Evolutionary conservation across 352 stramenopile species (phyloP), one percentile per base, ranked within the genome.

Genomic region (Nothophytophthora sp.): DNA sequence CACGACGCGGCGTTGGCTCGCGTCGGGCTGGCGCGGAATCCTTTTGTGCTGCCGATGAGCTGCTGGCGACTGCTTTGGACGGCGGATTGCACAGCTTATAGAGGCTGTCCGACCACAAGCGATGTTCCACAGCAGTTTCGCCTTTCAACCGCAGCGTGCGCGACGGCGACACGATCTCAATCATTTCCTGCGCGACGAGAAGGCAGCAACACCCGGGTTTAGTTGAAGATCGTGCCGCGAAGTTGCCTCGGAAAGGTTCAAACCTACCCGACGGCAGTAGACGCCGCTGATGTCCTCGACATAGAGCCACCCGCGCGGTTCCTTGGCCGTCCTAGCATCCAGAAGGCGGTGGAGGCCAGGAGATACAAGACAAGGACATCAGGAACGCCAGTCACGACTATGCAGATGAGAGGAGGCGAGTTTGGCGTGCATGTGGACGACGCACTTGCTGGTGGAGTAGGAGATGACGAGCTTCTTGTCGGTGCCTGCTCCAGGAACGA

Each of bases 381-480:
- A n/a, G n/a, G n/a, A n/a, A n/a, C n/a, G n/a, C n/a, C n/a, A n/a
- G n/a, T n/a, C n/a, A n/a, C n/a, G n/a, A n/a, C n/a, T n/a, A n/a
- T n/a, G n/a, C n/a, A n/a, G n/a, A n/a, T n/a, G n/a, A n/a, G n/a
- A n/a, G n/a, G n/a, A n/a, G 15, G 13, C 23, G 38, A 39, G 28
- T 35, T 29, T n/a, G n/a, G n/a, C n/a, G n/a, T n/a, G n/a, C n/a
- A n/a, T 23, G 5, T 1, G 25, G 24, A 33, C 24, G 5, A 65
- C 78, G 41, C 44, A 93, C 83, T 93, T 93, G 70, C 51, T 87
- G 50, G 75, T 86, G 38, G 75, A 88, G 60, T 93, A 93, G 38
- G 78, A 90, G 36, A 93, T 81, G 43, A 90, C 71, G 60, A 93
- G 77, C 34, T 73, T 73, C 37, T 65, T 73, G 42, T 89, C 64